Evolutionary conservation across 2,329 filamentous ascomycete species (phyloP), one percentile per base, ranked within the genome.

Genomic region (Cercospora zeae-maydis): DNA sequence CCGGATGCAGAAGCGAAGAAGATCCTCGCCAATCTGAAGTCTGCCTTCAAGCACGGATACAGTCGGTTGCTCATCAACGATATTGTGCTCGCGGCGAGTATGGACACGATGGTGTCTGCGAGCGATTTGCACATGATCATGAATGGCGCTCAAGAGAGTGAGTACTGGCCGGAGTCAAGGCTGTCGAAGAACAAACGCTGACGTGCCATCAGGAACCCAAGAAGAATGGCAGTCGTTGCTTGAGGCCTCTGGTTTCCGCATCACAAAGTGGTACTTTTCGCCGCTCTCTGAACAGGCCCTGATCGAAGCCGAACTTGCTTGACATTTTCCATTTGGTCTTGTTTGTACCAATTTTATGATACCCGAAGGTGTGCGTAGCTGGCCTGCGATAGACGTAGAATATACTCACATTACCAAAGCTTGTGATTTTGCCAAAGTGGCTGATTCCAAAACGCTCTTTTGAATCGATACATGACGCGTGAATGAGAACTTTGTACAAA

Each of bases 31-130:
- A 67, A 70, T 19, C 33, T 65, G n/a, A 61, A 34, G n/a, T 45
- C 59, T 10, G 67, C 67, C 3, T 54, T 69, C 57, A 54, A 59
- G 31, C n/a, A 24, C 13, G 66, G 66, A 5, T 64, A 69, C 14
- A 69, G 64, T 58, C 62, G 65, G 51, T 37, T 72, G 8, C 47
- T 72, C 54, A 64, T 72, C 53, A 63, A 69, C 45, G 69, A 72
- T 31, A 63, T 69, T 14, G 64, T 71, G 11, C 37, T 61, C 16
- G 36, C 52, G 0, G 37, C 59, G 2, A 47, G 34, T 27, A 61
- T 49, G 52, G 59, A 61, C 39, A n/a, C 39, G 16, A 55, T 55
- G 51, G 52, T 61, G 11, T 61, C 59, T 30, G 52, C 59, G n/a
- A 55, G 49, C 34, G 59, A 61, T 16, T 14, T 61, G 34, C 49